Conservation (phyloP, 2,329 filamentous ascomycete genomes). For the Tolypocladium ovalisporum region DNA sequence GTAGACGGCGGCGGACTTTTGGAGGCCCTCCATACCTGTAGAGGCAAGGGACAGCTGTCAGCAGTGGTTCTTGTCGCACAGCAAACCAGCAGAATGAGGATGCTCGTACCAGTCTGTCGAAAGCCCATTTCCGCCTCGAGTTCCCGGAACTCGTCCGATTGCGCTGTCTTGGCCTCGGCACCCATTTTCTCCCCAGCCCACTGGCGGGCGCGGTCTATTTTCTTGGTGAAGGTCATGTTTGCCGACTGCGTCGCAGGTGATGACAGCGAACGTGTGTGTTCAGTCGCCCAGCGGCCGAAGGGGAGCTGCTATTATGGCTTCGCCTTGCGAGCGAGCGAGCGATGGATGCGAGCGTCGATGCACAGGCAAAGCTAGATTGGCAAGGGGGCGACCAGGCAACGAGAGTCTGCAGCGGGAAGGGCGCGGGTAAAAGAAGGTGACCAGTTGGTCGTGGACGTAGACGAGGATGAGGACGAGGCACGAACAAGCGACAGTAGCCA, state of each 20-base stretch:
- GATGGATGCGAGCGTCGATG: not conserved
- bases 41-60: not conserved
- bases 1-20: slow-evolving; percentile 76
- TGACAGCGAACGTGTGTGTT: not conserved
- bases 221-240: slow-evolving; percentile 58
- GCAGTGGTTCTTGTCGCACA: not conserved
- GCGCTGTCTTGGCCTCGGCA: slow-evolving; percentile 72
- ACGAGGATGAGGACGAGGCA: not conserved
- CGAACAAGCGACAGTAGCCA: not conserved
- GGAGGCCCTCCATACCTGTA: slow-evolving; percentile 79
- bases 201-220: slow-evolving; percentile 92
- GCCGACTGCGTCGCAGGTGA: not conserved
- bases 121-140: slow-evolving; percentile 85
- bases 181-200: slow-evolving; percentile 98
- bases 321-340: not conserved
- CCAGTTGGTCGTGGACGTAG: not conserved
- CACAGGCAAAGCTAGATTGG: not conserved
- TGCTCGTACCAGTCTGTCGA: slow-evolving; percentile 64
- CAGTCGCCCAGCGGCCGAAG: not conserved
- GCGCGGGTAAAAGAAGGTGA: not conserved
- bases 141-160: slow-evolving; percentile 83
- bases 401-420: not conserved
- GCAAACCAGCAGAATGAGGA: not conserved
- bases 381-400: not conserved
- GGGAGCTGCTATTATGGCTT: not conserved